phyloP scores from a whole-genome alignment of 257 asterid species.

The Solanum medicagineum region DNA sequence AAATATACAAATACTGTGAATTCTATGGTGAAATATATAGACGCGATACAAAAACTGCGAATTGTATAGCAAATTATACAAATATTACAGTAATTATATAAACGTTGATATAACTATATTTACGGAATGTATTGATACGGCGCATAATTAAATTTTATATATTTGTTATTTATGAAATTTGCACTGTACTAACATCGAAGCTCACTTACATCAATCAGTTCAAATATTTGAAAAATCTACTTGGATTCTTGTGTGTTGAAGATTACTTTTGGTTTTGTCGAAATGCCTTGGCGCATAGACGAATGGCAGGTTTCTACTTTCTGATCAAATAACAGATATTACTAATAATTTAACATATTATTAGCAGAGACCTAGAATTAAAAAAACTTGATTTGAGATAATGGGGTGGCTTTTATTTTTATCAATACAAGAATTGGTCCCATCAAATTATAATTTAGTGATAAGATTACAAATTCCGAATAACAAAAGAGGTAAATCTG shows the following conservation, averaged over 20 bases:
- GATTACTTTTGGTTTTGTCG: neutral
- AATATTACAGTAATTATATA: too few species aligned
- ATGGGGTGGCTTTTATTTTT: neutral
- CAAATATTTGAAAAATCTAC: neutral
- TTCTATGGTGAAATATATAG: too few species aligned
- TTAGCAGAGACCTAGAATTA: too few species aligned
- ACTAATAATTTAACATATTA: neutral
- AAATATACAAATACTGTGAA: too few species aligned
- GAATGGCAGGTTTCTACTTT: neutral
- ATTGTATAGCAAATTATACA: too few species aligned
- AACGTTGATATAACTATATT: too few species aligned
- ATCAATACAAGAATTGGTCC: neutral
- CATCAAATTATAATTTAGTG: neutral
- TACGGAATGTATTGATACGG: fast-evolving
- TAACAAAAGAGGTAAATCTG: too few species aligned
- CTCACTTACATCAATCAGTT: neutral
- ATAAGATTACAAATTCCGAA: neutral
- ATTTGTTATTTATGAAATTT: too few species aligned
- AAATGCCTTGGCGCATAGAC: neutral
- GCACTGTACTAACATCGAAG: neutral
- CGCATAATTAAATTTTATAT: too few species aligned
- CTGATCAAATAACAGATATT: neutral
- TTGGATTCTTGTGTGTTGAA: neutral
- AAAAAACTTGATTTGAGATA: neutral
- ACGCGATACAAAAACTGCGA: too few species aligned